Evolutionary conservation across 2,329 filamentous ascomycete species (phyloP), one percentile per base, ranked within the genome.

Genomic region (Coniella vitis): DNA sequence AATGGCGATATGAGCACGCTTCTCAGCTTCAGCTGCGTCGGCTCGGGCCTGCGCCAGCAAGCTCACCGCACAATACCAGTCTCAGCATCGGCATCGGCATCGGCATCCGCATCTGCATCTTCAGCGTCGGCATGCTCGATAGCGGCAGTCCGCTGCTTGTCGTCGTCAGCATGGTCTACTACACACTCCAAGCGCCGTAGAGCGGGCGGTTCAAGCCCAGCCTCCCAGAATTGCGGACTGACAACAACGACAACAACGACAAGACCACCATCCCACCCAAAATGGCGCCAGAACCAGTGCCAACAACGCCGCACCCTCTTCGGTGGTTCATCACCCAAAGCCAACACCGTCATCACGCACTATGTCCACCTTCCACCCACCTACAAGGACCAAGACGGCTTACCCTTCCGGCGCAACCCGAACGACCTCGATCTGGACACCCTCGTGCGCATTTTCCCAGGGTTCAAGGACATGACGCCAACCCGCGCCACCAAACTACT

Each of bases 361-460:
- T 84, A 81, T 59, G 69, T 75, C 49, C 69, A 81, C 44, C 63
- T 84, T n/a, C 81, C 80, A 0, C 65, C 65, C 19, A 68, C 71
- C 48, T 84, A 84, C 59, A 66, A 69, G 39, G 79, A 84, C 59
- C 67, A 70, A 40, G 56, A 61, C 2, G 81, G 81, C 2, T 68
- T 85, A 5, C 62, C 67, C 0, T 84, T 83, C 54, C 63, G 73
- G 39, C 63, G 60, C 5, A 62, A 65, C 25, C 25, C 25, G 3
- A 45, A 22, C 36, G 73, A 78, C n/a, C 65, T 84, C 17, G 45
- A 53, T n/a, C n/a, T 34, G 25, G 10, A 36, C 3, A 67, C 67
- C 2, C 63, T 70, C 16, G 59, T 61, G 8, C 75, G 83, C 57
- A 66, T 72, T 5, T 57, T 65, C 14, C 52, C 55, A 9, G 67